A percentile compares a stretch with the other conserved stretches of the same genome.
phyloP scores from a whole-genome alignment of 192 early-diverging fungal species.

The Coemansia umbellata region DNA sequence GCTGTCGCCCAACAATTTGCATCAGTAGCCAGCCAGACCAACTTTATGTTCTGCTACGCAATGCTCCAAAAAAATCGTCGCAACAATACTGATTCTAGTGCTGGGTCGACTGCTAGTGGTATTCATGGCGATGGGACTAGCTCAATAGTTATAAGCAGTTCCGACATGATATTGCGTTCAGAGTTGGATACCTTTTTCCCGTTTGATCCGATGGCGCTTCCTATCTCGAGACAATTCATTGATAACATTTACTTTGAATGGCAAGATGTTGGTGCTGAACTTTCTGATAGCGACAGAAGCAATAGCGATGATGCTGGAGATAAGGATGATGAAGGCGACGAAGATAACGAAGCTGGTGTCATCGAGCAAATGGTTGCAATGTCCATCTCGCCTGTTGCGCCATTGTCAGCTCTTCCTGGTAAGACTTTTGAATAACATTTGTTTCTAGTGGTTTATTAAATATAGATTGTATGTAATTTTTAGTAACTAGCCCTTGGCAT shows the following conservation, averaged over 20 bases:
- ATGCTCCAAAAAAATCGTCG: constrained; percentile 63
- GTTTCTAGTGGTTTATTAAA: too few relatives aligned
- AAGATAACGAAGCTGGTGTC: constrained; percentile 43
- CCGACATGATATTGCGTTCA: constrained; percentile 27
- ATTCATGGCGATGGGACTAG: constrained; percentile 3
- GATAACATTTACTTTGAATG: constrained; percentile 77
- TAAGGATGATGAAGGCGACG: constrained; percentile 50
- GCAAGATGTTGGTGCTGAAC: constrained; percentile 60
- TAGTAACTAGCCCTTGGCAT: too few relatives aligned
- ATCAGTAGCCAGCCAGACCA: constrained; percentile 65
- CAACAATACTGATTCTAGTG: constrained; percentile 1
- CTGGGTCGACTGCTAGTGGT: background rate
- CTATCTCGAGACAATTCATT: constrained; percentile 64
- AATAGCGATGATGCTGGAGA: constrained; percentile 56
- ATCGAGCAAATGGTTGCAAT: constrained; percentile 38
- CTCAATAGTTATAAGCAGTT: background rate
- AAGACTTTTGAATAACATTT: background rate
- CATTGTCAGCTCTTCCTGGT: constrained; percentile 18
- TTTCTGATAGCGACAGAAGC: constrained; percentile 47
- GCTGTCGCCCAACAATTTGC: constrained; percentile 84
- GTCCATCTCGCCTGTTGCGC: constrained; percentile 38
- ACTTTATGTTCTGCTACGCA: constrained; percentile 85
- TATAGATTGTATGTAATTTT: too few relatives aligned
- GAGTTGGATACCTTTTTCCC: constrained; percentile 84
- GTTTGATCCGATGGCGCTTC: constrained; percentile 85